Percentiles rank a stretch among this genome's conserved stretches.
These are phyloP conservation scores for Orychophragmus violaceus DNA, from an alignment of 345 rosid genomes.

Conservation along the genomic window DNA sequence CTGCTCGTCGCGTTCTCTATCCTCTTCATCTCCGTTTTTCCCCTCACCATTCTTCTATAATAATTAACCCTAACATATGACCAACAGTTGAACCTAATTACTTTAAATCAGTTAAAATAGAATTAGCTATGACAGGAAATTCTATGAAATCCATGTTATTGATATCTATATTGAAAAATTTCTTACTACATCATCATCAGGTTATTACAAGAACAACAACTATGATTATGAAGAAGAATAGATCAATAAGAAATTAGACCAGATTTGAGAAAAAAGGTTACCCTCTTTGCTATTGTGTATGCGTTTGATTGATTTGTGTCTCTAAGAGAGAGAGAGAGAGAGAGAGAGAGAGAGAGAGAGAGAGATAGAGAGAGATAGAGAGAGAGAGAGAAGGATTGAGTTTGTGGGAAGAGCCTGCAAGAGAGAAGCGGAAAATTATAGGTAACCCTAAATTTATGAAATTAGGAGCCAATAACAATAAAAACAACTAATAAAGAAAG, in stretches of 20 bases:
- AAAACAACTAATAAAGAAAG: neutral
- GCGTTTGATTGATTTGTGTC: conserved; percentile 7
- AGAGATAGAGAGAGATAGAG: too few relatives aligned
- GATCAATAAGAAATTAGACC: neutral
- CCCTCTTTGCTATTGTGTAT: conserved; percentile 5
- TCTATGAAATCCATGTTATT: neutral
- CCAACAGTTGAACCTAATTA: neutral
- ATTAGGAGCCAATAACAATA: conserved; percentile 6
- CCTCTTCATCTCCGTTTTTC: conserved; percentile 85
- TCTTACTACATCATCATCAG: neutral
- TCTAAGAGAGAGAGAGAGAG: too few relatives aligned
- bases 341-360: too few relatives aligned
- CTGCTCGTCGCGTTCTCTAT: conserved; percentile 79
- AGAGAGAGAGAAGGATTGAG: too few relatives aligned
- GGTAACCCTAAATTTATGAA: conserved; percentile 46
- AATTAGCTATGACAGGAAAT: neutral
- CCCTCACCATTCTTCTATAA: conserved; percentile 53
- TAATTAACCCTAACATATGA: neutral
- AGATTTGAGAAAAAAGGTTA: conserved; percentile 26
- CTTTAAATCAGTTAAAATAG: neutral
- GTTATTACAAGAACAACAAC: neutral
- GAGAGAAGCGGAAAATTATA: conserved; percentile 12
- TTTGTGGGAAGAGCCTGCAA: neutral
- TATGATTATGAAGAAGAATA: neutral
- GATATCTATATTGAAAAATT: neutral